These are phyloP conservation scores for Hyaloperonospora brassicae DNA, from an alignment of 352 stramenopile genomes.

Conservation along the genomic window DNA sequence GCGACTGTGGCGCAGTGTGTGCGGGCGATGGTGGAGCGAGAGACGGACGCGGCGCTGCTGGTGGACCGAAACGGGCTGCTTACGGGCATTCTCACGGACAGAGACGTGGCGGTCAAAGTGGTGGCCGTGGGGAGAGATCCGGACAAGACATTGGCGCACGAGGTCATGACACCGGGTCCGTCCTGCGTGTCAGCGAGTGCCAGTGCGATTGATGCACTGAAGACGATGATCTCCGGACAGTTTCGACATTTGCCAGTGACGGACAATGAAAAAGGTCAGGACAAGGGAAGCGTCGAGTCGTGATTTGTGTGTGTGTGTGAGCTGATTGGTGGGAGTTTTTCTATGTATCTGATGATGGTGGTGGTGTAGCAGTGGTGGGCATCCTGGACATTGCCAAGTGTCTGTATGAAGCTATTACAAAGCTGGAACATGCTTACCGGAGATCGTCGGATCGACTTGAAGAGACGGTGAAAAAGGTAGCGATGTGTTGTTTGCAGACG, in stretches of 20 bases:
- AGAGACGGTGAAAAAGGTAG: conserved; percentile 73
- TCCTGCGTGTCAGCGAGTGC: conserved; percentile 90
- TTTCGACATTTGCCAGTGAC: conserved; percentile 95
- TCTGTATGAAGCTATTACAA: conserved; percentile 95
- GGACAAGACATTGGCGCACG: conserved; percentile 60
- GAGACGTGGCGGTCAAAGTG: conserved; percentile 91
- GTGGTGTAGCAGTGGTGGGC: conserved; percentile 74
- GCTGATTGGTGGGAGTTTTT: conserved; percentile 1
- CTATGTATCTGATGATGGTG: no score
- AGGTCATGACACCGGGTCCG: conserved; percentile 94
- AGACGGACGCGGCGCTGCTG: conserved; percentile 90
- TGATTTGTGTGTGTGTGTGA: neutral
- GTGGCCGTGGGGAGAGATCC: conserved; percentile 85
- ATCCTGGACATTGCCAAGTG: conserved; percentile 98
- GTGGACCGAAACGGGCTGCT: conserved; percentile 82
- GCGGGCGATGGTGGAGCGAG: conserved; percentile 80
- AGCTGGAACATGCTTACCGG: conserved; percentile 89
- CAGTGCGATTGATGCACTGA: conserved; percentile 92
- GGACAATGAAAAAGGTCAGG: conserved; percentile 73
- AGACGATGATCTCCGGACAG: conserved; percentile 93
- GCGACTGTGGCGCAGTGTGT: conserved; percentile 68
- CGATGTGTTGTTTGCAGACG: neutral
- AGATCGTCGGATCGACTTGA: conserved; percentile 61
- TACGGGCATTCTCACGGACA: conserved; percentile 94
- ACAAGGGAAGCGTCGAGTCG: neutral